Conservation (phyloP, 139 green algal genomes). For the Nannochloris sp. region DNA sequence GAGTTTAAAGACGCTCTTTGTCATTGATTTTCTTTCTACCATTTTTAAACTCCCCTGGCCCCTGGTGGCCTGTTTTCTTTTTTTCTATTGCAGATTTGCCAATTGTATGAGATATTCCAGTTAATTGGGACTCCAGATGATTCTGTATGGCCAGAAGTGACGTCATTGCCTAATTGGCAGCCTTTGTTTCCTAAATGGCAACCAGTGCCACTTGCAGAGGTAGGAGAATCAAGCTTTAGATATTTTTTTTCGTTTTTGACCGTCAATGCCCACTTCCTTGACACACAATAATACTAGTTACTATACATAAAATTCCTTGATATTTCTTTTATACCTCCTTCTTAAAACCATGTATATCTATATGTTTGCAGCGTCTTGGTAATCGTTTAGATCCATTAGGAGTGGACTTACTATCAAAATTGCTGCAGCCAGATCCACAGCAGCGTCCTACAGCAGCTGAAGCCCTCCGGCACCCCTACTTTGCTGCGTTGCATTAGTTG, state of each 20-base stretch:
- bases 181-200: constrained; percentile 63
- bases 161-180: constrained; percentile 57
- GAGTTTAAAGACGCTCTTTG: not conserved
- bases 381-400: constrained; percentile 35
- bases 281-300: too few relatives aligned
- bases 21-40: not conserved
- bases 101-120: constrained; percentile 69
- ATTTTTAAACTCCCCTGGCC: not conserved
- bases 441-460: constrained; percentile 32
- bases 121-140: constrained; percentile 54
- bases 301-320: too few relatives aligned
- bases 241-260: too few relatives aligned
- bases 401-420: constrained; percentile 51
- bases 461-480: constrained; percentile 57
- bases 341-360: too few relatives aligned
- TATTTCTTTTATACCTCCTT: too few relatives aligned
- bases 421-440: constrained; percentile 31
- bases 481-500: too few relatives aligned
- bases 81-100: constrained; percentile 40
- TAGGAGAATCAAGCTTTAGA: constrained; percentile 17
- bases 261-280: too few relatives aligned
- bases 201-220: constrained; percentile 27
- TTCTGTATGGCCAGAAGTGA: constrained; percentile 40
- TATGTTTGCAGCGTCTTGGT: too few relatives aligned
- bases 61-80: too few relatives aligned